Conservation (phyloP, 805 yeast genomes). For the Saccharomycopsis guyanensis region DNA sequence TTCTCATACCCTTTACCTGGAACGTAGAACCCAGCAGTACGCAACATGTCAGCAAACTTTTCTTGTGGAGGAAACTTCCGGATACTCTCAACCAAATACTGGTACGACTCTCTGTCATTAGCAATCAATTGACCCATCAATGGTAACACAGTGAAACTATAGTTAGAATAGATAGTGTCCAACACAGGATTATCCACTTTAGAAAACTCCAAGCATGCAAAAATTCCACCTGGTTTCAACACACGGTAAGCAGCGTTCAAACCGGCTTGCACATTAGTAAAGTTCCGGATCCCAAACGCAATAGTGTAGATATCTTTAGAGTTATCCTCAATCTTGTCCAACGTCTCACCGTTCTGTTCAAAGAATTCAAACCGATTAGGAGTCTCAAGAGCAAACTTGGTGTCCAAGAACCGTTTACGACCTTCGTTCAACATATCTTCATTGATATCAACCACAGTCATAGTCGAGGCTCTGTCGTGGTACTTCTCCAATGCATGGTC, state of each 20-base stretch:
- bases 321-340: slow-evolving; percentile 76
- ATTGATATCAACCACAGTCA: slow-evolving; percentile 93
- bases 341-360: slow-evolving; percentile 87
- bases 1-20: slow-evolving; percentile 91
- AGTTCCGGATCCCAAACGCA: slow-evolving; percentile 95
- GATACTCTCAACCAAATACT: slow-evolving; percentile 91
- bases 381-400: slow-evolving; percentile 44
- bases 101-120: slow-evolving; percentile 92
- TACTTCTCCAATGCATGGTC: slow-evolving; percentile 81
- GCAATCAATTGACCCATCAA: slow-evolving; percentile 94
- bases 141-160: slow-evolving; percentile 83
- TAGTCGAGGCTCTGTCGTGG: slow-evolving; percentile 66
- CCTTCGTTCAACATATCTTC: slow-evolving; percentile 96
- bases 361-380: slow-evolving; percentile 59
- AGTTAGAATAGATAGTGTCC: slow-evolving; percentile 73
- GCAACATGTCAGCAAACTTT: slow-evolving; percentile 82
- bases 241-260: slow-evolving; percentile 93
- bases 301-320: slow-evolving; percentile 94
- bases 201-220: slow-evolving; percentile 92
- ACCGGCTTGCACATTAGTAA: slow-evolving; percentile 91
- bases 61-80: slow-evolving; percentile 89
- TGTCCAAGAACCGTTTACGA: slow-evolving; percentile 58
- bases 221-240: slow-evolving; percentile 94
- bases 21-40: slow-evolving; percentile 88
- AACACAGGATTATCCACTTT: slow-evolving; percentile 77